A percentile compares a stretch with the other conserved stretches of the same genome.
These are phyloP conservation scores for Hibiscus syriacus DNA, from an alignment of 345 rosid species.

Conservation along the genomic window DNA sequence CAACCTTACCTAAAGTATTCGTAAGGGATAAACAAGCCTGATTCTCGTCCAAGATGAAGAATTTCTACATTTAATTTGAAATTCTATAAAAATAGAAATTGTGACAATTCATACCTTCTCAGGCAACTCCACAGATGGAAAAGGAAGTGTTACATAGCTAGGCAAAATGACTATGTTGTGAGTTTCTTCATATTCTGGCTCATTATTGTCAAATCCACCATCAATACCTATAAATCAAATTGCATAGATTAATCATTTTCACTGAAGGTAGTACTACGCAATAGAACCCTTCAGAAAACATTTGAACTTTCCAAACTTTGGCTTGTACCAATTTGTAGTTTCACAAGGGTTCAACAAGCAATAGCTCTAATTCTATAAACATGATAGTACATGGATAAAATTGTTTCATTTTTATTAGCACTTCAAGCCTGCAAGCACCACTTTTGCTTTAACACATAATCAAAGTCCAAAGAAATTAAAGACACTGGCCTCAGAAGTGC, in stretches of 20 bases:
- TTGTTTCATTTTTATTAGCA: neutral
- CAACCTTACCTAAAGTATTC: constrained; percentile 61
- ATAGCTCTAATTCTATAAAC: neutral
- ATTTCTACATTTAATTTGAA: neutral
- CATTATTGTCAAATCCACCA: constrained; percentile 90
- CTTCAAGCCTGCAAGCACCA: neutral
- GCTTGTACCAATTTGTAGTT: neutral
- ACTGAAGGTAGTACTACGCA: neutral
- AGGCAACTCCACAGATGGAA: constrained; percentile 90
- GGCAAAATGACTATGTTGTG: constrained; percentile 70
- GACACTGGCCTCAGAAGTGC: neutral
- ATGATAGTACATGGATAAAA: neutral
- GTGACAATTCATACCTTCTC: constrained; percentile 69
- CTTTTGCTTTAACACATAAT: neutral
- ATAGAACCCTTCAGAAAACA: neutral
- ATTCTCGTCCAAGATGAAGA: constrained; percentile 4
- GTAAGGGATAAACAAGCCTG: neutral
- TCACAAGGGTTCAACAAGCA: neutral
- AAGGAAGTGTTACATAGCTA: constrained; percentile 54
- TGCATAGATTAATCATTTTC: neutral
- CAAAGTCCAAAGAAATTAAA: neutral
- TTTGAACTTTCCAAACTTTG: neutral
- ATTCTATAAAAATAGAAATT: neutral
- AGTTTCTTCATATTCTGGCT: constrained; percentile 71
- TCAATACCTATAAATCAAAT: constrained; percentile 55